A percentile compares a stretch with the other conserved stretches of the same genome.
Evolutionary conservation across 2,329 filamentous ascomycete species (phyloP).

Genomic region (Paramyrothecium roridum): DNA sequence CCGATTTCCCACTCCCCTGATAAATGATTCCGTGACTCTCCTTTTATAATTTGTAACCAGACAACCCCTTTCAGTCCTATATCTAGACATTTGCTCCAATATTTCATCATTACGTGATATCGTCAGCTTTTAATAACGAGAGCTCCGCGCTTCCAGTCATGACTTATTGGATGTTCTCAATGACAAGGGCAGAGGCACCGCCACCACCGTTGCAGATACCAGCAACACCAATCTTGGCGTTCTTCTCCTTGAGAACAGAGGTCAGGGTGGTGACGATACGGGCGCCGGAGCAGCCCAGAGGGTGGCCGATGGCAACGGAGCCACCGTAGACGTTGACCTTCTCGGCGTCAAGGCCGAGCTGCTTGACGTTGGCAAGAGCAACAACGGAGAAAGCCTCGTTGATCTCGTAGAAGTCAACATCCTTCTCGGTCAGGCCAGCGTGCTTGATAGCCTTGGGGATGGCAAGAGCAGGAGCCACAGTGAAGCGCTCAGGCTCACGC

Average conservation of each 20-base stretch:
- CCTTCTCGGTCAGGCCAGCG: constrained; percentile 72
- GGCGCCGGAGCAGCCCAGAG: constrained; percentile 88
- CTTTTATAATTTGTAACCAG: too few relatives aligned
- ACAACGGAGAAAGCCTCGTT: constrained; percentile 99
- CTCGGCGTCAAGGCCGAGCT: constrained; percentile 73
- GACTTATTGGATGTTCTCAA: constrained; percentile 67
- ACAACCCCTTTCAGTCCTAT: too few relatives aligned
- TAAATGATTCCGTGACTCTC: too few relatives aligned
- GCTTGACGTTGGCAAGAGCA: constrained; percentile 92
- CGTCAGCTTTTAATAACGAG: neutral
- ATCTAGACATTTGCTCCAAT: neutral
- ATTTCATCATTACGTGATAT: neutral
- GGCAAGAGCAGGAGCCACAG: constrained; percentile 85
- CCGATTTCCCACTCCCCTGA: too few relatives aligned
- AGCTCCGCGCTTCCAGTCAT: neutral
- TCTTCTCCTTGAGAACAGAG: constrained; percentile 84
- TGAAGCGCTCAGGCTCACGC: constrained; percentile 91
- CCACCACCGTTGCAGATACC: constrained; percentile 98
- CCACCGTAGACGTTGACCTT: constrained; percentile 96
- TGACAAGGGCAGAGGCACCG: constrained; percentile 87
- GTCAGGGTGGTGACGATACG: constrained; percentile 89
- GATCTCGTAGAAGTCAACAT: constrained; percentile 95
- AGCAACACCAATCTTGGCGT: constrained; percentile 87
- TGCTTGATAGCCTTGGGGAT: constrained; percentile 98
- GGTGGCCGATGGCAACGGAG: constrained; percentile 93